A percentile compares a stretch with the other conserved stretches of the same genome.
phyloP scores from a whole-genome alignment of 169 alveolate species.

The Theileria parva region DNA sequence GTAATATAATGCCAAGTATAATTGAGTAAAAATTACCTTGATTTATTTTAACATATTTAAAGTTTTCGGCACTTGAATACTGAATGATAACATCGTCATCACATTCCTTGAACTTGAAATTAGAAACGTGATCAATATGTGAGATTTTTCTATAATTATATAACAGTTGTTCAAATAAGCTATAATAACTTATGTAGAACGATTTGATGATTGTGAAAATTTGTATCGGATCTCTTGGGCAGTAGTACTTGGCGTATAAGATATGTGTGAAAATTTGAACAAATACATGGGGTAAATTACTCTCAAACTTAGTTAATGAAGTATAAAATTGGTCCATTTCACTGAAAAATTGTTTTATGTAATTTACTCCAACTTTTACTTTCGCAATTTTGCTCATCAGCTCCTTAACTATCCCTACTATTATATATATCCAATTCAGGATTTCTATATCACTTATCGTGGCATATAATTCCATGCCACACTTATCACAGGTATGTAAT shows the following conservation, averaged over 20 bases:
- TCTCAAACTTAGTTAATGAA: neutral
- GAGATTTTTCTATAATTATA: constrained; percentile 8
- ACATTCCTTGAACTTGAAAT: constrained; percentile 12
- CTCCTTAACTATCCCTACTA: constrained; percentile 7
- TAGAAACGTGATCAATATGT: constrained; percentile 9
- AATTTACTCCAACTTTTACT: neutral
- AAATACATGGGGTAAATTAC: constrained; percentile 9
- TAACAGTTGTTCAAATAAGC: neutral
- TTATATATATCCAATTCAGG: constrained; percentile 49
- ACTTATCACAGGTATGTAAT: constrained; percentile 13
- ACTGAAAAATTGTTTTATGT: neutral
- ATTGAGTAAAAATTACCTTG: neutral
- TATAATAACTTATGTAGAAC: constrained; percentile 29
- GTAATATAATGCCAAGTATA: neutral
- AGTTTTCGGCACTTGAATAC: neutral
- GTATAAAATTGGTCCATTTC: neutral
- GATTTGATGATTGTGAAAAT: constrained; percentile 19
- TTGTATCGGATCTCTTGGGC: constrained; percentile 43
- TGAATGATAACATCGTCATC: neutral
- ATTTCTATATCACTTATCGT: constrained; percentile 47
- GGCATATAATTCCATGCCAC: constrained; percentile 6
- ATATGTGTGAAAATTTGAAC: constrained; percentile 38
- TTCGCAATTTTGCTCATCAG: constrained; percentile 21
- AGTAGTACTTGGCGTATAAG: constrained; percentile 28
- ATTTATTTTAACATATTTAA: neutral